Conservation (phyloP, 306 rosid species). For the Quercus wislizeni region DNA sequence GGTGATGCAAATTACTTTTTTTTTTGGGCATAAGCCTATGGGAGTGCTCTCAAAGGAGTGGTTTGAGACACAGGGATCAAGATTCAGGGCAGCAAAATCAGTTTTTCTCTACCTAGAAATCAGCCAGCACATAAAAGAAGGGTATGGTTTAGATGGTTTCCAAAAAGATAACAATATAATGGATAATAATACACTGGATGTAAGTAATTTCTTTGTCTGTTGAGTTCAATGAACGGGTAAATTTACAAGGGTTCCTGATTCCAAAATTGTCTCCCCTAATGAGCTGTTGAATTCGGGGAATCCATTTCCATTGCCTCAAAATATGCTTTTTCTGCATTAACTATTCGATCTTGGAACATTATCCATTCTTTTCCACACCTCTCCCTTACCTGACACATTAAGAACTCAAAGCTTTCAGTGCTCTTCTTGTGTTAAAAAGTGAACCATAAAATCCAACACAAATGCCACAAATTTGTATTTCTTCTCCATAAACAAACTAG, state of each 20-base stretch:
- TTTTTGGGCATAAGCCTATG: no score
- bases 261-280: background rate
- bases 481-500: background rate
- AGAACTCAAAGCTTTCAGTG: background rate
- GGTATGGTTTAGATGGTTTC: background rate
- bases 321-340: conserved; percentile 60
- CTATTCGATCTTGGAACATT: conserved; percentile 65
- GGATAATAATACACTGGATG: background rate
- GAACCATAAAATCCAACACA: background rate
- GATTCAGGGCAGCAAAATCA: no score
- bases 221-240: background rate
- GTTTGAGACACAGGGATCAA: no score
- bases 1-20: no score
- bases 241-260: background rate
- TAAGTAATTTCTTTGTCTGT: background rate
- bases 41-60: no score
- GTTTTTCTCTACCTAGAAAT: no score
- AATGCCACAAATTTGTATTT: background rate
- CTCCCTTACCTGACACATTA: conserved; percentile 61
- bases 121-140: background rate
- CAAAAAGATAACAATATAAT: background rate
- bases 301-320: conserved; percentile 25
- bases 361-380: conserved; percentile 77
- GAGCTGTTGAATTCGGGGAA: conserved; percentile 37
- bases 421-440: background rate